A percentile compares a stretch with the other conserved stretches of the same genome.
These are phyloP conservation scores for Cucumis sativus DNA, from an alignment of 306 rosid species.

Conservation along the genomic window DNA sequence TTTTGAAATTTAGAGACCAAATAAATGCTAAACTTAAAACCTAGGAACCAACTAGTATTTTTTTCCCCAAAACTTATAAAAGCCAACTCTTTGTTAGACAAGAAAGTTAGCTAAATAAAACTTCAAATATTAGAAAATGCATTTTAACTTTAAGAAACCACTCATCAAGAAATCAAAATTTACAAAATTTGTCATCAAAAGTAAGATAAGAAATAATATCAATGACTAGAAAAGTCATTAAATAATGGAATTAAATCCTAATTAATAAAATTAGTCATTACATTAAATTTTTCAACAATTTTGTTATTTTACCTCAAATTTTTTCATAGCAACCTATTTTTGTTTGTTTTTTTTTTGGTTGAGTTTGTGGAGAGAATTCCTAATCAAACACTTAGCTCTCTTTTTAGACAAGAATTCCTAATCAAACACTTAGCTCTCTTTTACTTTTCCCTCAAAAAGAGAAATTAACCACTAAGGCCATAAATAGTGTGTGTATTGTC, in stretches of 20 bases:
- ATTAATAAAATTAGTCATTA: not conserved
- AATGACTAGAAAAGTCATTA: not conserved
- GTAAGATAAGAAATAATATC: not conserved
- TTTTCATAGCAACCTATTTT: not conserved
- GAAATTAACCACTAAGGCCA: not conserved
- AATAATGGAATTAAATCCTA: not conserved
- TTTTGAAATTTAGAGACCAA: too few relatives aligned
- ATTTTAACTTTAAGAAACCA: not conserved
- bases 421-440: not conserved
- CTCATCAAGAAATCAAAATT: not conserved
- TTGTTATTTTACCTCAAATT: not conserved
- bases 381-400: not conserved
- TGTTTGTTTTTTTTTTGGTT: not conserved
- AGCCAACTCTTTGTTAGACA: too few relatives aligned
- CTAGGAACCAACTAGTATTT: too few relatives aligned
- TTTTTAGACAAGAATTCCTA: conserved; percentile 1
- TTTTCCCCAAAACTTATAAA: too few relatives aligned
- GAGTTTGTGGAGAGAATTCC: not conserved
- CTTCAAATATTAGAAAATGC: not conserved
- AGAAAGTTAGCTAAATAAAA: too few relatives aligned
- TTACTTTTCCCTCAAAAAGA: not conserved
- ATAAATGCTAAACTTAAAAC: too few relatives aligned
- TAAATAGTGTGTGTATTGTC: not conserved
- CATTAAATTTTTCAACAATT: not conserved
- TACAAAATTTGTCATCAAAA: not conserved